phyloP scores from a whole-genome alignment of 306 rosid genomes.

The Nissolia schottii region DNA sequence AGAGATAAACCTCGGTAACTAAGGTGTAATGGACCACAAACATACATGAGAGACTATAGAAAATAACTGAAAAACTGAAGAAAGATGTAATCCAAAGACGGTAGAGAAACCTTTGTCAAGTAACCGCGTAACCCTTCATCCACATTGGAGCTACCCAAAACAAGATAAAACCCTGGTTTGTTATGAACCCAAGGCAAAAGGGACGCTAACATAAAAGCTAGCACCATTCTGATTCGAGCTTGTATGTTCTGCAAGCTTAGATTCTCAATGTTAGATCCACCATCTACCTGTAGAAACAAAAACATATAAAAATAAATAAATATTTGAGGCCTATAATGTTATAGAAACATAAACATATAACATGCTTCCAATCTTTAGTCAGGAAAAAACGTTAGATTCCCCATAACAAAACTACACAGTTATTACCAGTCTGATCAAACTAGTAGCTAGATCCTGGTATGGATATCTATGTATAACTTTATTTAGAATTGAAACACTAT shows the following conservation, averaged over 20 bases:
- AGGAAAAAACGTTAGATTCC: conserved; percentile 1
- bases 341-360: background rate
- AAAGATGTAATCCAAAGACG: background rate
- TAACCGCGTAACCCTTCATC: conserved; percentile 93
- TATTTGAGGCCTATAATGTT: background rate
- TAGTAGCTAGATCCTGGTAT: background rate
- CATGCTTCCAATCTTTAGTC: background rate
- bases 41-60: background rate
- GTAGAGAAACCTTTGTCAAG: conserved; percentile 70
- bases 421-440: background rate
- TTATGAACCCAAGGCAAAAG: conserved; percentile 97
- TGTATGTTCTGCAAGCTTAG: conserved; percentile 91
- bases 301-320: background rate
- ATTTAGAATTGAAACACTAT: background rate
- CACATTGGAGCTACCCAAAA: conserved; percentile 90
- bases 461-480: background rate
- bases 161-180: conserved; percentile 88
- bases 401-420: background rate
- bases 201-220: conserved; percentile 95
- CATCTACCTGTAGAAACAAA: conserved; percentile 65
- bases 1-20: conserved; percentile 20
- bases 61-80: background rate
- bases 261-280: conserved; percentile 86
- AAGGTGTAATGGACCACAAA: conserved; percentile 11
- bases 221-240: conserved; percentile 91